Conservation (phyloP, 768 basidiomycete genomes). For the Suillus subluteus region DNA sequence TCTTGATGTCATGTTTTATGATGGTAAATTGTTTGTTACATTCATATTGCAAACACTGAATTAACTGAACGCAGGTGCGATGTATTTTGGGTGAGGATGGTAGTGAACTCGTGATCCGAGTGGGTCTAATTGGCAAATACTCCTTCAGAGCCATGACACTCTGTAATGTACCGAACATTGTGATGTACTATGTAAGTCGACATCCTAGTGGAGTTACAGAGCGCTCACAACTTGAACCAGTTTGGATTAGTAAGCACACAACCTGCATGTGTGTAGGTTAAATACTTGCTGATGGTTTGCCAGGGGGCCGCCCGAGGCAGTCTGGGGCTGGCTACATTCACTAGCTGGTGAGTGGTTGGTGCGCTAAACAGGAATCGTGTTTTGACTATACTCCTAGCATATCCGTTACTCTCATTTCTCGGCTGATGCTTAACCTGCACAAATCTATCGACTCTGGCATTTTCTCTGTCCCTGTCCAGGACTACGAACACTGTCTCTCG, state of each 20-base stretch:
- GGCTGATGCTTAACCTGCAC: slow-evolving; percentile 60
- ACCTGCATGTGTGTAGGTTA: background rate
- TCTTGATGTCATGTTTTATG: slow-evolving; percentile 47
- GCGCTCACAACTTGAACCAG: background rate
- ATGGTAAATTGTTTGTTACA: slow-evolving; percentile 43
- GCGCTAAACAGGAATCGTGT: background rate
- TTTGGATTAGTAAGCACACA: background rate
- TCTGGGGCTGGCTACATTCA: slow-evolving; percentile 49
- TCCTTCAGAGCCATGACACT: slow-evolving; percentile 48
- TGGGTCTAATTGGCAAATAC: background rate
- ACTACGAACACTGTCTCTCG: background rate
- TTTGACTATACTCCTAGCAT: slow-evolving; percentile 34
- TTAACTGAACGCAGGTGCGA: slow-evolving; percentile 41
- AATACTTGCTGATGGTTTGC: background rate
- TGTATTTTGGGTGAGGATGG: slow-evolving; percentile 56
- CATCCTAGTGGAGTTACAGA: background rate
- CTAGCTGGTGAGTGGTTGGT: slow-evolving; percentile 44
- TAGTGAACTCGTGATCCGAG: slow-evolving; percentile 20
- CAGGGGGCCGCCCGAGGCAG: slow-evolving; percentile 37
- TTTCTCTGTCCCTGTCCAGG: background rate
- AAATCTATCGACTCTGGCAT: slow-evolving; percentile 33
- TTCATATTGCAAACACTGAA: background rate
- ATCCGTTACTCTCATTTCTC: slow-evolving; percentile 56
- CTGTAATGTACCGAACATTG: slow-evolving; percentile 51
- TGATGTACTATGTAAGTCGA: slow-evolving; percentile 40